Evolutionary conservation across 202 grass and related monocot genomes (phyloP), one percentile per base, ranked within the genome.

Genomic region (Zoysia matrella): DNA sequence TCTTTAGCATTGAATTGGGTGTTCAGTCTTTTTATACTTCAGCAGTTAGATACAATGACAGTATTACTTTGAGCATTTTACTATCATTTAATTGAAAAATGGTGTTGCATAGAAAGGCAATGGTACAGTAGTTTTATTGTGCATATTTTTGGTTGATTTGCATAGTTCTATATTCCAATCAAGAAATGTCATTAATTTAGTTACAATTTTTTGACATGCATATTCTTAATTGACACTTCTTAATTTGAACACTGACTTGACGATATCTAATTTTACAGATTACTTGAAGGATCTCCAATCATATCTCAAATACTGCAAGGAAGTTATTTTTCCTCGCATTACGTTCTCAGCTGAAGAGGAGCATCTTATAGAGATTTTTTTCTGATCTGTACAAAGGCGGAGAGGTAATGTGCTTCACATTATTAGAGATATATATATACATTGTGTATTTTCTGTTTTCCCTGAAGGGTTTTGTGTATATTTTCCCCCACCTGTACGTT

Each of bases 261-360:
- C 60, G 13, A 75, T 75, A 62, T 48, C 79, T 72, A 36, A 68
- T 85, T 73, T 46, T 86, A 64, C 82, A 98, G 95, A 94, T 5
- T 93, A 93, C 89, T 90, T 80, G 1, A 82, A 70, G 70, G 88
- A 94, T 22, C 76, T 93, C 62, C 74, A 18, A 53, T 89, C 86
- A 52, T 98, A 93, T 89, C 79, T 98, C 62, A 94, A 86, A 47
- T 98, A 98, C 70, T 98, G 84, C 84, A 86, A 89, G 55, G 90
- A 98, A 68, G 69, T 89, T 67, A 39, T 94, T 82, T 94, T 92
- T 91, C 43, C 82, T 80, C 90, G 92, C 77, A 93, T 91, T 73
- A 75, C 78, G 56, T 82, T 18, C 76, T 80, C 79, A 85, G 49
- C 52, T 80, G 90, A 94, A 74, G 88, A 93, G 45, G 60, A 39